Evolutionary conservation across 2,329 filamentous ascomycete genomes (phyloP).

Genomic region (Metarhizium brunneum): DNA sequence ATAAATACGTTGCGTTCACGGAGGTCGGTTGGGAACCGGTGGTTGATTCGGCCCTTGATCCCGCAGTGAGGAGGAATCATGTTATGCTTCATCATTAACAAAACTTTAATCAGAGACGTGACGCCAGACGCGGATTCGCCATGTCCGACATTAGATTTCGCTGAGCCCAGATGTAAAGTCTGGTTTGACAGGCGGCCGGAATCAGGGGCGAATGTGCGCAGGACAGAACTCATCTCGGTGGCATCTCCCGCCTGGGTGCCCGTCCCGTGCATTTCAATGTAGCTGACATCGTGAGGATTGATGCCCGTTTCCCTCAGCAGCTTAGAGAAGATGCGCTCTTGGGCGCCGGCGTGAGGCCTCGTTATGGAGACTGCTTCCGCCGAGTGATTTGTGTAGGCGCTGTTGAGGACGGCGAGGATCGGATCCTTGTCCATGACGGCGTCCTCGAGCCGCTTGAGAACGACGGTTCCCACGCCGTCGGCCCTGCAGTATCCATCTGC

Average conservation of each 20-base stretch:
- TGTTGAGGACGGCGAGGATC: constrained; percentile 65
- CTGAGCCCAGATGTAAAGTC: constrained; percentile 51
- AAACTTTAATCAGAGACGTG: constrained; percentile 34
- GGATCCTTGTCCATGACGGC: constrained; percentile 67
- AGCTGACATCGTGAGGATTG: constrained; percentile 67
- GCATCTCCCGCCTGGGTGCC: constrained; percentile 83
- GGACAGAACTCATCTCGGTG: constrained; percentile 73
- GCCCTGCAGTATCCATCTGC: constrained; percentile 78
- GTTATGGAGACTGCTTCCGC: constrained; percentile 76
- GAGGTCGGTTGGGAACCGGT: constrained; percentile 30
- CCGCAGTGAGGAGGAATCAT: constrained; percentile 43
- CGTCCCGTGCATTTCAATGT: constrained; percentile 88
- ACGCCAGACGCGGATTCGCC: constrained; percentile 33
- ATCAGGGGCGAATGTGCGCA: constrained; percentile 38
- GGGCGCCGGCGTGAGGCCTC: constrained; percentile 68
- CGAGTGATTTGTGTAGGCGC: constrained; percentile 72
- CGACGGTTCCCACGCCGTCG: constrained; percentile 63
- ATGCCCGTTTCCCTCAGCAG: constrained; percentile 65
- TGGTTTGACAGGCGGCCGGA: constrained; percentile 31
- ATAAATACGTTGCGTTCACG: constrained; percentile 30
- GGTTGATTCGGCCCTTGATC: constrained; percentile 40
- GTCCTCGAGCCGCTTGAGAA: constrained; percentile 72
- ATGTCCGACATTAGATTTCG: constrained; percentile 46
- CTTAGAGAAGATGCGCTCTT: constrained; percentile 56
- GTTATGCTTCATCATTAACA: constrained; percentile 40